Evolutionary conservation across 2,329 filamentous ascomycete species (phyloP), one percentile per base, ranked within the genome.

Genomic region (Aspergillus melleus): DNA sequence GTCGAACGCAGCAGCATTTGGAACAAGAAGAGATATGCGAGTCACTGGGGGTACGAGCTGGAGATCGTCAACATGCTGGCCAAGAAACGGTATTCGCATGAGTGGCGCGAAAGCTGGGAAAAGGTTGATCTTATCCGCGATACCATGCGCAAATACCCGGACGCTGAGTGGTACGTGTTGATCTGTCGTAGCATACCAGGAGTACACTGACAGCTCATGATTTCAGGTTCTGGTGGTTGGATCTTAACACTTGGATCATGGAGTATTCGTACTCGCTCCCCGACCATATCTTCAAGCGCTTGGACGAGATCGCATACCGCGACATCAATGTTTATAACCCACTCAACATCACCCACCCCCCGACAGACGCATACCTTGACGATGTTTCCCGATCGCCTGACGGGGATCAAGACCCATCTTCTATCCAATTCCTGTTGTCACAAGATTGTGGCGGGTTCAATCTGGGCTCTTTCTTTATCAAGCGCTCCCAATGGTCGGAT

Each of bases 31-130:
- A 90, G 89, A 71, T 99, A 99, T 72, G 89, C 88, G 2, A 83
- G 86, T 36, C 85, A 84, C 74, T 98, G 95, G 93, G 95, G 95
- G 14, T 98, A 99, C 75, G 90, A 97, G 63, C 81, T 99, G 60
- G 95, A 99, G 75, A 90, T 98, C 72, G 92, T 96, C 66, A 96
- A 99, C 76, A 96, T 99, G 93, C 94, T 92, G 80, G 96, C 93
- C 56, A 96, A 97, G 84, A 98, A 97, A 80, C 88, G 93, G 66
- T 99, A 99, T 74, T 94, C 95, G 29, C 95, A 99, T 78, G 95
- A 99, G 78, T 99, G 95, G 95, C 87, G 95, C 71, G 95, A 99
- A 79, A 96, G 94, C 75, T 99, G 95, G 95, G 95, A 99, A 79
- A 99, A 98, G 82, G 93, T 97, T 62, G 95, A 99, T 75, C 92